Base-by-base conservation (phyloP, 2,329 filamentous ascomycete species). In the Cordyceps militaris region DNA sequence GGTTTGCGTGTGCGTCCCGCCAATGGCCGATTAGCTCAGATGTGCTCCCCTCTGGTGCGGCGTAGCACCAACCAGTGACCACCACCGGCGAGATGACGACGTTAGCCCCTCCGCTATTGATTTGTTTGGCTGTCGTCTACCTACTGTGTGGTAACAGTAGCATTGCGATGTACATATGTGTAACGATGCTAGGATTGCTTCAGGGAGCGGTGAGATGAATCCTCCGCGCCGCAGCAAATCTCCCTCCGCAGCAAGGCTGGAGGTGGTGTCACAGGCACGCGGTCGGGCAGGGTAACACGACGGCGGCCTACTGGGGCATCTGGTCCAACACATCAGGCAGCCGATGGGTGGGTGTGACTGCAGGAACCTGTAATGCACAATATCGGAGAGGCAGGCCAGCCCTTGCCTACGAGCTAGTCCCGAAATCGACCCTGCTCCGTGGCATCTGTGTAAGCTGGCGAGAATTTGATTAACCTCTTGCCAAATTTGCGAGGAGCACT, bases 331-430 rank as follows among this genome's bases (percentile, higher is more conserved):
- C 36, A 43, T 52, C 50, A 53, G 28, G 38, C 38, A 16, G 24
- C 36, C 21, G 49, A 40, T 34, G 28, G 6, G 36, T 30, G 38
- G 24, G 34, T 42, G 49, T 53, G 36, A 43, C 36, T 30, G 50
- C 24, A 38, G 36, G 38, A 42, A 53, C 26, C 50, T 42, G 50
- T 26, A 24, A 53, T 53, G 50, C 50, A 53, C 24, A 53, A 34
- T 53, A 53, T 53, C 50, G 50, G 50, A 53, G 50, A 44, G 38
- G 50, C 50, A 42, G 13, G 36, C 50, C 26, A 21, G 23, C 50
- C 50, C 50, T 24, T 53, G 50, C 24, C 50, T 44, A 26, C 11
- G 50, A 53, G 50, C 50, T 53, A 53, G 50, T 32, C 50, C 38
- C 24, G 28, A 53, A 53, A 43, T 42, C 38, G 38, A 44, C n/a